Base-by-base conservation (phyloP, 768 basidiomycete genomes). In the Trametes sanguinea region DNA sequence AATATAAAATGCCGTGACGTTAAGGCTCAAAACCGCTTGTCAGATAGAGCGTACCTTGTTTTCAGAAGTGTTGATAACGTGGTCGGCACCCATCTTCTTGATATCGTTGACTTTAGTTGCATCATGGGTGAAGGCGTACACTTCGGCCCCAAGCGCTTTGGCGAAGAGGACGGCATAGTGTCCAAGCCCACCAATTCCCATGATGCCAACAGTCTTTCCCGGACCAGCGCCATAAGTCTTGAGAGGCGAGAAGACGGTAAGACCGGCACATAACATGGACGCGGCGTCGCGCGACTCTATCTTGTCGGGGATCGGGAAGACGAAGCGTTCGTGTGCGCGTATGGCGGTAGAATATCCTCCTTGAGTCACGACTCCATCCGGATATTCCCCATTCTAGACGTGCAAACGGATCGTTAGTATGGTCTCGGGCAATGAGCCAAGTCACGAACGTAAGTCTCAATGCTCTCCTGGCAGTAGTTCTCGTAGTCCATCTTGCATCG, bases 151-250 rank as follows among this genome's bases (percentile, higher is more conserved):
- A 47, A 89, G 73, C 0, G 85, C 85, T 52, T 78, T 78, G 39
- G 79, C 81, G 68, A 80, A 83, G 29, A 81, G 67, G 50, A 81
- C 65, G 14, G 66, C 71, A 48, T 66, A 75, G 61, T 72, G 72
- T 0, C 82, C 83, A 17, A 87, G 75, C 22, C 86, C 86, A 39
- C 87, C 87, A 40, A 90, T 80, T 45, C 87, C 87, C 62, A 88
- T 75, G 43, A 90, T 73, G 46, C 86, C 88, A 65, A 90, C 83
- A 61, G 79, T 81, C 75, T 84, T 86, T 44, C 86, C 87, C 0
- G 84, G 83, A 0, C 85, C 85, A 59, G 65, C 70, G 32, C 81
- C 81, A 72, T 84, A 80, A 33, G 81, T 75, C 29, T 77, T 76
- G 22, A 89, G 74, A 13, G 88, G 86, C 0, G 84, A 85, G 74